These are phyloP conservation scores for Hibiscus trionum DNA, from an alignment of 345 rosid species.

Conservation along the genomic window DNA sequence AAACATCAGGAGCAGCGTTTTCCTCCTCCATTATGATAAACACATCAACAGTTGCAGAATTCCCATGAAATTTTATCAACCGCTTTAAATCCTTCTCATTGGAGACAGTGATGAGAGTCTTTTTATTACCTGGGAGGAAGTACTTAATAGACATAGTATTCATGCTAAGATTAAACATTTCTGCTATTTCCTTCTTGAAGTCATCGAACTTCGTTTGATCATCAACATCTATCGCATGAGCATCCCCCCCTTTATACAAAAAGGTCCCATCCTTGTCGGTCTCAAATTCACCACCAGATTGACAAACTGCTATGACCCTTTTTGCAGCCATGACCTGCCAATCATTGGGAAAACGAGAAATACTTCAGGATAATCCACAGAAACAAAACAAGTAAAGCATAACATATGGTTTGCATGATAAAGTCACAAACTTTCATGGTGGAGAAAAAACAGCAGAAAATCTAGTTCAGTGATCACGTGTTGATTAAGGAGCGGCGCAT, in stretches of 20 bases:
- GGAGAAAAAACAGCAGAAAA: not conserved
- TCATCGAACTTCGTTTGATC: constrained; percentile 39
- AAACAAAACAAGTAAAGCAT: not conserved
- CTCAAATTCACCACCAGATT: constrained; percentile 55
- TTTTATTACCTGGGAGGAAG: constrained; percentile 81
- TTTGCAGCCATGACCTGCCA: constrained; percentile 51
- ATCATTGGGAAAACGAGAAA: not conserved
- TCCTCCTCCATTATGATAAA: constrained; percentile 66
- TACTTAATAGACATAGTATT: constrained; percentile 54
- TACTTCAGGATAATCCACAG: not conserved
- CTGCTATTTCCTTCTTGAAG: constrained; percentile 60
- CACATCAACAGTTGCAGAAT: constrained; percentile 46
- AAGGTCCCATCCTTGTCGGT: constrained; percentile 37
- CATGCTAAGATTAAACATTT: constrained; percentile 44
- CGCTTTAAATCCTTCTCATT: constrained; percentile 57
- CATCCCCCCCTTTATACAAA: constrained; percentile 55
- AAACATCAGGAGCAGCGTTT: constrained; percentile 42
- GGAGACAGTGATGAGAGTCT: constrained; percentile 70
- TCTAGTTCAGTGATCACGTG: not conserved
- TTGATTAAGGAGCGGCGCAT: not conserved
- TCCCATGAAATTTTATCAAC: constrained; percentile 60
- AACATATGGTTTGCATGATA: not conserved
- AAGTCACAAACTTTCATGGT: constrained; percentile 26
- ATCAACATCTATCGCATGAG: constrained; percentile 62
- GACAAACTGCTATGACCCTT: constrained; percentile 66